These are phyloP conservation scores for Tylopilus sp. DNA, from an alignment of 768 basidiomycete genomes.

Conservation along the genomic window DNA sequence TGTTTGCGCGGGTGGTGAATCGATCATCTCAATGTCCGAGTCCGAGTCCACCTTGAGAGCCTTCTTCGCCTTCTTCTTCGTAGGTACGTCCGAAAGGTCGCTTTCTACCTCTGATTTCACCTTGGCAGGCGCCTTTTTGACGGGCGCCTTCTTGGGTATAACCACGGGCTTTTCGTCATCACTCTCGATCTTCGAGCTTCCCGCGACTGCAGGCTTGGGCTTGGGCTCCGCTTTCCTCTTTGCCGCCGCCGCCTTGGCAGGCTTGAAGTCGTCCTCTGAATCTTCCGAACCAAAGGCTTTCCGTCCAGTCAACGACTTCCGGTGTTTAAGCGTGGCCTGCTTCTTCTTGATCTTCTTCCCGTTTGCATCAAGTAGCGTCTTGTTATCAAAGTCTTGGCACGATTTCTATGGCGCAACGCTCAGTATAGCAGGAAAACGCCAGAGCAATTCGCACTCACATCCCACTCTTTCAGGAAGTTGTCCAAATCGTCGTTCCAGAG, in stretches of 20 bases:
- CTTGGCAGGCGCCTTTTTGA: constrained; percentile 32
- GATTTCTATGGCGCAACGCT: constrained; percentile 32
- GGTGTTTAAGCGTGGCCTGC: constrained; percentile 51
- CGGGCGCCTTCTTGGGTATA: constrained; percentile 31
- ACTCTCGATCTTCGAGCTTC: constrained; percentile 44
- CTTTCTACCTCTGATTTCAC: constrained; percentile 40
- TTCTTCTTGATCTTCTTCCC: constrained; percentile 56
- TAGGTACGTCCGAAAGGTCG: constrained; percentile 27
- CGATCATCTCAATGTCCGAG: constrained; percentile 34
- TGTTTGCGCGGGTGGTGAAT: constrained; percentile 17
- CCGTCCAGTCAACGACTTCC: constrained; percentile 47
- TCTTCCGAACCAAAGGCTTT: constrained; percentile 35
- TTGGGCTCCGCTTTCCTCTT: constrained; percentile 36
- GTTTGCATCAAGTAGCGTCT: constrained; percentile 43
- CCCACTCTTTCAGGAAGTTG: constrained; percentile 78
- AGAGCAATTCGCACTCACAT: constrained; percentile 47
- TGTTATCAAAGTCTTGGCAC: constrained; percentile 43
- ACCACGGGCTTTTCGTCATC: constrained; percentile 35
- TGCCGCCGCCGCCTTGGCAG: constrained; percentile 43
- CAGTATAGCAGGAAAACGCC: background rate
- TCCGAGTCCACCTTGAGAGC: constrained; percentile 35
- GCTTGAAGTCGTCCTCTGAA: constrained; percentile 56
- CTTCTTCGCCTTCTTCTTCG: constrained; percentile 25
- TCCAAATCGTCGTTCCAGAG: constrained; percentile 93
- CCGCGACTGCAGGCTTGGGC: constrained; percentile 28